Conservation (phyloP, 176 grass and related monocot species). For the Aegilops tauschii region DNA sequence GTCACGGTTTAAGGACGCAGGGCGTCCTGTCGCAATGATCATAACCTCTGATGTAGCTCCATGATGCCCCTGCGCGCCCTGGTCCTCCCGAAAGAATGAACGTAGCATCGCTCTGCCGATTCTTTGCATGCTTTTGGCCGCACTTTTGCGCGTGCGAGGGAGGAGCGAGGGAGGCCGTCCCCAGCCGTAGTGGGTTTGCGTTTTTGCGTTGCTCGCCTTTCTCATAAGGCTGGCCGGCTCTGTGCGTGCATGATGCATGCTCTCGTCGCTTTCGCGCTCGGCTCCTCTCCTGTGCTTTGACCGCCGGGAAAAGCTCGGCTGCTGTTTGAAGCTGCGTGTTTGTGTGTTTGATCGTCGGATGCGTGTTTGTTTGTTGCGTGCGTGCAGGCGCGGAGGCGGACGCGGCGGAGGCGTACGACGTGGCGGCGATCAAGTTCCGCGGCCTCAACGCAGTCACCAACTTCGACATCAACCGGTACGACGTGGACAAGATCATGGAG, state of each 20-base stretch:
- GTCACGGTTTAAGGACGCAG: slow-evolving; percentile 54
- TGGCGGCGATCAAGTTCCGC: slow-evolving; percentile 96
- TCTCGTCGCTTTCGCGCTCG: slow-evolving; percentile 27
- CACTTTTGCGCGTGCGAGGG: slow-evolving; percentile 47
- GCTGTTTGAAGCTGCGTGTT: neutral
- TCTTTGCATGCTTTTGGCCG: slow-evolving; percentile 58
- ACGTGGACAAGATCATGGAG: slow-evolving; percentile 89
- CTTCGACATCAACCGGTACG: slow-evolving; percentile 86
- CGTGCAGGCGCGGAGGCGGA: slow-evolving; percentile 84
- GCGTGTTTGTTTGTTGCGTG: neutral
- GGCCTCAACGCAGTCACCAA: slow-evolving; percentile 94
- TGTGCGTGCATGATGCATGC: slow-evolving; percentile 21
- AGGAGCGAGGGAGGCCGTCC: slow-evolving; percentile 19
- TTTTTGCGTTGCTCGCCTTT: slow-evolving; percentile 31
- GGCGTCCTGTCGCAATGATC: slow-evolving; percentile 76
- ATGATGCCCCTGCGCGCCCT: slow-evolving; percentile 40
- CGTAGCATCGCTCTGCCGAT: slow-evolving; percentile 39
- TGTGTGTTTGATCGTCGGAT: neutral
- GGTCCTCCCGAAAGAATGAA: slow-evolving; percentile 72
- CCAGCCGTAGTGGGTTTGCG: slow-evolving; percentile 24
- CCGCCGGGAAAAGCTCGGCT: slow-evolving; percentile 2
- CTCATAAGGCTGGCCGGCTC: slow-evolving; percentile 66
- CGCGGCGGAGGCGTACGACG: slow-evolving; percentile 94
- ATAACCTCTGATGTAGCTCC: slow-evolving; percentile 37
- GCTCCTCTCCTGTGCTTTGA: slow-evolving; percentile 10